Base-by-base conservation (phyloP, 2,329 filamentous ascomycete species). In the Emydomyces testavorans region DNA sequence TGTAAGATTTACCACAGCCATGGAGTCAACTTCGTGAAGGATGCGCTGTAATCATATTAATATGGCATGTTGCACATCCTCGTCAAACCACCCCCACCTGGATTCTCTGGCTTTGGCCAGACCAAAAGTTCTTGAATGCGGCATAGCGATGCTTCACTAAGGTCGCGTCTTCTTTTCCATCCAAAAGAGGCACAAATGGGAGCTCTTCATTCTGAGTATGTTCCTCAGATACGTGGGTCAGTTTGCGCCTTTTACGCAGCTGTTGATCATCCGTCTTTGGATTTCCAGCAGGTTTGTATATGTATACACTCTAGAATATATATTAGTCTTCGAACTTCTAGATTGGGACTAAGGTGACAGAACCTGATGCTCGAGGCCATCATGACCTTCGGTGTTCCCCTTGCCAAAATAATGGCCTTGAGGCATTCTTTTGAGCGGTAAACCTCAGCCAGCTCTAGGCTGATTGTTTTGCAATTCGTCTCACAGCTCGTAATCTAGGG, bases 241-340 rank as follows among this genome's bases (percentile, higher is more conserved):
- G 66, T 58, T 74, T 79, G 47, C 78, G 72, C 49, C 74, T 71
- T 60, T 84, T 83, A 29, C 71, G 59, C 23, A 78, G 74, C 32
- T 75, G 71, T 41, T 67, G 63, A 23, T 52, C 56, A 37, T 56
- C 50, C 34, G 52, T 13, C 51, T 61, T 65, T 43, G 51, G 65
- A 61, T 49, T 69, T 65, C 61, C 59, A 37, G 71, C 63, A 50
- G 78, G 74, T 50, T 74, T 71, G 62, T 81, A 83, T 53, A 83
- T 65, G 60, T 79, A 83, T 48, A 78, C 77, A 39, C 73, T 73
- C 79, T 83, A 32, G n/a, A 20, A 15, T 6, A 37, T 11, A 5
- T 28, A 43, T 48, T 48, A 48, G 46, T 20, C 8, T 34, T 34
- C 21, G 18, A 23, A 31, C 20, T 20, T 36, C 29, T 4, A 38